Percentiles rank a stretch among this genome's conserved stretches.
Evolutionary conservation across 73 alveolate genomes (phyloP).

Genomic region (Tetrahymena elliotti): DNA sequence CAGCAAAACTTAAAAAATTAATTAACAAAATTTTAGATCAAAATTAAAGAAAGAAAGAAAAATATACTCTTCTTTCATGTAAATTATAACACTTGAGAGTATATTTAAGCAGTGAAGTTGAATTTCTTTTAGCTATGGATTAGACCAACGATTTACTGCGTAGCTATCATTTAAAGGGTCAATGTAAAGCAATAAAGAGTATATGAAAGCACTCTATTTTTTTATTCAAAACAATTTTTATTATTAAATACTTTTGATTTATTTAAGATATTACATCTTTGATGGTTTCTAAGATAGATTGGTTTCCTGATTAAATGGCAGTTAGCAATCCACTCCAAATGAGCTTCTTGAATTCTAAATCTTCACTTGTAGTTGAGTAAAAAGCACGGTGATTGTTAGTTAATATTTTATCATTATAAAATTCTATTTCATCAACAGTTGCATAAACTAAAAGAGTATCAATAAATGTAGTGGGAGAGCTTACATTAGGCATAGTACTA

Average conservation of each 20-base stretch:
- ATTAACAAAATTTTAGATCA: background rate
- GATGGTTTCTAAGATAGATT: constrained; percentile 28
- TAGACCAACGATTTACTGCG: constrained; percentile 87
- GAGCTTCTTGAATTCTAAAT: constrained; percentile 89
- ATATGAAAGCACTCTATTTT: constrained; percentile 62
- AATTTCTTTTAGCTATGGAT: constrained; percentile 85
- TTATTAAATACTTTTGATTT: too few species aligned
- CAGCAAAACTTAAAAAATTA: constrained; percentile 14
- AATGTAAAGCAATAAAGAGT: constrained; percentile 77
- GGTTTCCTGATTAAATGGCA: constrained; percentile 29
- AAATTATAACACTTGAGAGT: constrained; percentile 22
- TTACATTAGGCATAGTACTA: constrained; percentile 47
- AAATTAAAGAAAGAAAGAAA: background rate
- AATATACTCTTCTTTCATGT: constrained; percentile 31
- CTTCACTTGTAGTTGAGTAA: constrained; percentile 90
- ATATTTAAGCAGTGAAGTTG: constrained; percentile 71
- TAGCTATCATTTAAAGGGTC: constrained; percentile 79
- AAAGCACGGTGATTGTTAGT: constrained; percentile 71
- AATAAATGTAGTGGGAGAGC: constrained; percentile 63
- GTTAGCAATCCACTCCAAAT: constrained; percentile 83
- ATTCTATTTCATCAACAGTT: constrained; percentile 84
- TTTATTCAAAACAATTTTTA: background rate
- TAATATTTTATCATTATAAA: constrained; percentile 36
- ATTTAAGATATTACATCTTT: constrained; percentile 15
- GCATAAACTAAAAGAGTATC: constrained; percentile 80